These are phyloP conservation scores for Yamadazyma songkhlaensis DNA, from an alignment of 1,139 yeast species.

Conservation along the genomic window DNA sequence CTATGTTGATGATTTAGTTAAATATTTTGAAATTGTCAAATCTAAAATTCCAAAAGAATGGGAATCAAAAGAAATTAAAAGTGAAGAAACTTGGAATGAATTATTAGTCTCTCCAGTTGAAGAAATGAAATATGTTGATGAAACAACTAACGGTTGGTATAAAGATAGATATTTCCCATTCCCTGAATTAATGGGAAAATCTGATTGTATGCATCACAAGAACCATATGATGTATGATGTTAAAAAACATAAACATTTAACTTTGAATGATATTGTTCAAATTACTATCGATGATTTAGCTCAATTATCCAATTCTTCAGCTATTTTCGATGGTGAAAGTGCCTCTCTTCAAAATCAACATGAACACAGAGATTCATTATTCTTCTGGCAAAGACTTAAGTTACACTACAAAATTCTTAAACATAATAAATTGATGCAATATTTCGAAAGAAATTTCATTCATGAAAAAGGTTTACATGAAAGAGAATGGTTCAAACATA, in stretches of 20 bases:
- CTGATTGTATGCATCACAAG: conserved; percentile 10
- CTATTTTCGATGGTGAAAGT: conserved; percentile 36
- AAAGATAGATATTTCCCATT: conserved; percentile 17
- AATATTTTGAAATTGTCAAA: conserved; percentile 28
- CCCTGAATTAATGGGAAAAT: conserved; percentile 20
- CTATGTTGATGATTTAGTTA: conserved; percentile 32
- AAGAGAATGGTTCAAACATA: conserved; percentile 85
- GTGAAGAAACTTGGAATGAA: conserved; percentile 18
- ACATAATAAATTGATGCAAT: conserved; percentile 45
- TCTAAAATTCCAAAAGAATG: conserved; percentile 33
- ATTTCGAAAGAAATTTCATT: conserved; percentile 67
- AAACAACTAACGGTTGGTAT: conserved; percentile 25
- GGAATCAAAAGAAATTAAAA: conserved; percentile 18
- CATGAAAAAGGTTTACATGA: conserved; percentile 58
- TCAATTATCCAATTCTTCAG: conserved; percentile 25
- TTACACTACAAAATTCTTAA: conserved; percentile 30
- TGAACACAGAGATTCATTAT: conserved; percentile 32
- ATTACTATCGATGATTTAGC: conserved; percentile 25
- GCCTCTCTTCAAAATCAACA: conserved; percentile 31
- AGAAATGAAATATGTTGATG: conserved; percentile 20
- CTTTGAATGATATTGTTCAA: conserved; percentile 28
- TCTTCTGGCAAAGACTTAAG: conserved; percentile 42
- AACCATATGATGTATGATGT: conserved; percentile 11
- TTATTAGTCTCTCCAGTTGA: conserved; percentile 16
- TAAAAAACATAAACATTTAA: conserved; percentile 13